Evolutionary conservation across 441 rosid species (phyloP), one percentile per base, ranked within the genome.

Genomic region (Populus hybrid): DNA sequence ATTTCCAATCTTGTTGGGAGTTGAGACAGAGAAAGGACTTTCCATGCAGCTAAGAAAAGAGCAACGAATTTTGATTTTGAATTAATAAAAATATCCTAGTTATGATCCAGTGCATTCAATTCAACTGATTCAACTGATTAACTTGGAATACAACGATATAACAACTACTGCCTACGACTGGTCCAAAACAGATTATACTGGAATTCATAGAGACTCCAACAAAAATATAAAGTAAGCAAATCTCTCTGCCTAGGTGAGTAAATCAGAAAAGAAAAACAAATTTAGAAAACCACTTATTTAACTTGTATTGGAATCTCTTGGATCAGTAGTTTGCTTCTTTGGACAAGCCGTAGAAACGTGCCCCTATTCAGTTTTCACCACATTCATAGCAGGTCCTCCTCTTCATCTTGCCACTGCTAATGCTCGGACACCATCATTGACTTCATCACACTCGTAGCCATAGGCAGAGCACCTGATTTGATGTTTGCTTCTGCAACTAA

Each of bases 291-390:
- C 40, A 50, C 10, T 74, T 74, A 63, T 21, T 75, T 42, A 87
- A 67, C 71, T 81, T 30, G 75, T 65, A 74, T 66, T 74, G 24
- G 86, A 35, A 53, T 78, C 84, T 77, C 86, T 72, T 50, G 84
- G 65, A 68, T 70, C 83, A 75, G 80, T 82, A 28, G 77, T 42
- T 73, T 83, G 89, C 86, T 85, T 90, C 76, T 88, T 90, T 9
- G 94, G 97, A 74, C 98, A 95, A 71, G 86, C 91, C 61, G 96
- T 81, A 79, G 93, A 93, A 64, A 90, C 72, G 79, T 92, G 97
- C 63, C 96, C 95, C 81, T 89, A 90, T 83, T 88, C 86, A 46
- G 57, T 50, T 50, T 50, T 50, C 57, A 14, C 94, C 90, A 70
- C 97, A 92, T 35, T 90, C 91, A 18, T 89, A 92, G 87, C 98